Evolutionary conservation across 495 filamentous ascomycete species (phyloP).

Genomic region (Trichodelitschia bisporula): DNA sequence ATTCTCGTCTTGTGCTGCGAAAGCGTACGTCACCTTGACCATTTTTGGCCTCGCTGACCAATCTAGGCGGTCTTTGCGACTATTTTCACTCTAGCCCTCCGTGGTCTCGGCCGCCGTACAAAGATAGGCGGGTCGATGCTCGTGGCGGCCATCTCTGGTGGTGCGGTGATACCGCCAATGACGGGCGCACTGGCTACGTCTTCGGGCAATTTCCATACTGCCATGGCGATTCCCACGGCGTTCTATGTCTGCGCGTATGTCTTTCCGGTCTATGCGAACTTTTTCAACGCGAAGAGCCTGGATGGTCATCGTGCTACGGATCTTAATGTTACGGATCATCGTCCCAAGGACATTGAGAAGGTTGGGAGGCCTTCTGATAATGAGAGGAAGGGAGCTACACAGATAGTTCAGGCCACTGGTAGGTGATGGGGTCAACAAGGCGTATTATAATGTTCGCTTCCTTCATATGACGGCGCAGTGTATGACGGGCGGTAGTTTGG

Average conservation of each 20-base stretch:
- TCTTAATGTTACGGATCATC: no score
- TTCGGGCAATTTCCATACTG: conserved; percentile 17
- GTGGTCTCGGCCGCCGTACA: conserved; percentile 43
- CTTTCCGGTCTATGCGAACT: conserved; percentile 24
- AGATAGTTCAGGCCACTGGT: no score
- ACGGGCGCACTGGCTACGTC: conserved; percentile 30
- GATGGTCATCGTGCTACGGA: conserved; percentile 23
- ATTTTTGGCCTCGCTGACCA: neutral
- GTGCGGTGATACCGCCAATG: conserved; percentile 41
- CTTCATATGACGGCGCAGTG: no score
- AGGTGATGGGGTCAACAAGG: no score
- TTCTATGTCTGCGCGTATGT: conserved; percentile 19
- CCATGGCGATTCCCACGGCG: conserved; percentile 17
- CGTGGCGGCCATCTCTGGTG: conserved; percentile 39
- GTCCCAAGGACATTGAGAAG: no score
- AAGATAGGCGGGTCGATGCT: conserved; percentile 43
- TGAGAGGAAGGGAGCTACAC: no score
- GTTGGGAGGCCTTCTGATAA: no score
- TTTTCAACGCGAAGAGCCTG: conserved; percentile 21
- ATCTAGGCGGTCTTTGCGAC: conserved; percentile 47
- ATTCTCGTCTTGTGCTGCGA: conserved; percentile 46
- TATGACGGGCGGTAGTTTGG: no score
- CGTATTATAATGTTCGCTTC: no score
- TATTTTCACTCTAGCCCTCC: conserved; percentile 40
- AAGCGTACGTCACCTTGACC: no score